A percentile compares a stretch with the other conserved stretches of the same genome.
Conservation (phyloP, 2,329 filamentous ascomycete species). For the Diaporthe batatas region DNA sequence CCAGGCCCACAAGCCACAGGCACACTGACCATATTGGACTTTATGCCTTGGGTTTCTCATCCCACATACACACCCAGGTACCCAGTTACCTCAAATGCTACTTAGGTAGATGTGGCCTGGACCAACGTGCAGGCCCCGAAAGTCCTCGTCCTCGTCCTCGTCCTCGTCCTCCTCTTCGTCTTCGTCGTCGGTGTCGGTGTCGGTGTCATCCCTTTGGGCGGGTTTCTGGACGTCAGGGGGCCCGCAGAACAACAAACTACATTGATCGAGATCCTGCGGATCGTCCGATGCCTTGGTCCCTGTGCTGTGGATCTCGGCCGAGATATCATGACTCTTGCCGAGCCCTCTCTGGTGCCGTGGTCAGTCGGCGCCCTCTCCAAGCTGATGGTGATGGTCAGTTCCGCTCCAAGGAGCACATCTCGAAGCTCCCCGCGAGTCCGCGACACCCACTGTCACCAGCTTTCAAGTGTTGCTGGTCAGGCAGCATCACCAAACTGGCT, state of each 20-base stretch:
- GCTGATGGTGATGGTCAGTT: neutral
- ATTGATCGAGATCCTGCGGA: conserved; percentile 34
- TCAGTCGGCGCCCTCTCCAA: neutral
- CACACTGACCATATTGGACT: neutral
- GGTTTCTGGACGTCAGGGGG: conserved; percentile 13
- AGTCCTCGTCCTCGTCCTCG: neutral
- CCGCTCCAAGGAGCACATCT: neutral
- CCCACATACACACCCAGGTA: neutral
- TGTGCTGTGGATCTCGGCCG: conserved; percentile 30
- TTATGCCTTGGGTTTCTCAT: conserved; percentile 8
- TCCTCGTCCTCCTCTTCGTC: neutral
- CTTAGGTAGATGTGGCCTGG: neutral
- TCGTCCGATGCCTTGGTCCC: conserved; percentile 32
- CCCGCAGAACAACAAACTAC: conserved; percentile 22
- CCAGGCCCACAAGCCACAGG: neutral
- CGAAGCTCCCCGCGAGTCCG: neutral
- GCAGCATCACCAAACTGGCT: neutral
- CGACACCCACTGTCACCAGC: neutral
- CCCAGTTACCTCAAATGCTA: no score
- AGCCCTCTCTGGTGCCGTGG: conserved; percentile 3
- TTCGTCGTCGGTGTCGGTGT: neutral
- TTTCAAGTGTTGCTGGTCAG: neutral
- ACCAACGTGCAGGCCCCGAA: neutral
- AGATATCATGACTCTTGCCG: conserved; percentile 31
- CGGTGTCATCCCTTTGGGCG: conserved; percentile 5